Evolutionary conservation across 495 filamentous ascomycete genomes (phyloP), one percentile per base, ranked within the genome.

Genomic region (Acidiella bohemica): DNA sequence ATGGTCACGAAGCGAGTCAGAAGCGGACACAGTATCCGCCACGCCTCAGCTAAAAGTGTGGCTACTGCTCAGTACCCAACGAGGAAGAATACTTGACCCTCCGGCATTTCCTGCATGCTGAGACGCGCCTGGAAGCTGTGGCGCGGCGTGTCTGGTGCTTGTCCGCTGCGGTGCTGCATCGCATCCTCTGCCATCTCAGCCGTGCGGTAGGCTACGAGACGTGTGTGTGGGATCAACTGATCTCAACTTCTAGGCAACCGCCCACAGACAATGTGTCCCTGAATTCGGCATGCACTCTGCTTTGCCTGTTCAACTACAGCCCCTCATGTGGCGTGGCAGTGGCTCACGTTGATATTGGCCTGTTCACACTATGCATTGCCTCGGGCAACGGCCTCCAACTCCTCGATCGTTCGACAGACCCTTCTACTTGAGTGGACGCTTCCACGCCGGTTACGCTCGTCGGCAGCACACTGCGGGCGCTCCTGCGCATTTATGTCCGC

Each of bases 71-170:
- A 4, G 41, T 45, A 5, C 33, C 33, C 7, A 35, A 16, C 13
- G 41, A 49, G 19, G 46, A 49, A 32, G 33, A 49, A 23, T 49
- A 49, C 36, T 5, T 49, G 11, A 49, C 46, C 18, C 23, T 49
- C 12, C 46, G 46, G 0, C 29, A 45, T 41, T 8, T 8, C 10
- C 23, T 37, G 19, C 20, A 30, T 19, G 26, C 13, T 6, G 21
- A 32, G 2, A 20, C 25, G 0, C 20, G 36, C 11, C 11, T 35
- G 8, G 32, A 45, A 34, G 19, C 22, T 17, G 19, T 18, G 18
- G 46, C 29, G 12, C 32, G 17, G 2, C 27, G 23, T 12, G 33
- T 42, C 6, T 49, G 42, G 46, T 8, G 13, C 17, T 14, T 27
- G 2, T 21, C 36, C 4, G 42, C 41, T 10, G 13, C 14, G 7